Base-by-base conservation (phyloP, 2,329 filamentous ascomycete species). In the Aspergillus tanneri region DNA sequence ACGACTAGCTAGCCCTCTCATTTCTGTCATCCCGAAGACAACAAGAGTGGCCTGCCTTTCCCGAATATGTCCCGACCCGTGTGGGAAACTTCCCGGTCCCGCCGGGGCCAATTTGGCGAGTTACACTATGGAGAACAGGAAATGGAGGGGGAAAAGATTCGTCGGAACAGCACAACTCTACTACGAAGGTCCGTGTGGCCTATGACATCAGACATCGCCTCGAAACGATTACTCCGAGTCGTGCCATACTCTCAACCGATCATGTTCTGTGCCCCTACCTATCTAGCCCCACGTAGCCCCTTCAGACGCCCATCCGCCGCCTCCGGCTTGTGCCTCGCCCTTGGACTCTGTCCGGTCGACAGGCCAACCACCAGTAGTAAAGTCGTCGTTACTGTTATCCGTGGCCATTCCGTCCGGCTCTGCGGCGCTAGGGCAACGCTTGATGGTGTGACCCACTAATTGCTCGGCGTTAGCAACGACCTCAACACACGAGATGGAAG, bases 381-480 rank as follows among this genome's bases (percentile, higher is more conserved):
- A 43, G 34, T 37, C 34, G 25, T 49, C 37, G 38, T 32, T 25
- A 21, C 32, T 43, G 32, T 47, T 28, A 7, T 14, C 25, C 22
- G 34, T 12, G 12, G 35, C 43, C 35, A 42, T 46, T 3, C 55
- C 55, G 23, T 66, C 55, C 24, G 40, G 19, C 30, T 34, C 47
- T 32, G 24, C 55, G 9, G 65, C 61, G 45, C 65, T 57, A 10
- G 60, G 53, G 65, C 72, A 75, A 50, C 70, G 69, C 28, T 55
- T 65, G 38, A 66, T 43, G 12, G 71, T 73, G 43, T 75, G 72
- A n/a, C 72, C 72, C 65, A 72, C 72, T 74, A 41, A 14, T 11
- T 41, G 43, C 8, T 21, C 60, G n/a, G 8, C 21, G 19, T 41
- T 12, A 3, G 24, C 36, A 14, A 34, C n/a, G 11, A 42, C 34